Percentiles rank a stretch among this genome's conserved stretches.
These are phyloP conservation scores for Phaeoacremonium minimum DNA, from an alignment of 2,329 filamentous ascomycete species.

Conservation along the genomic window DNA sequence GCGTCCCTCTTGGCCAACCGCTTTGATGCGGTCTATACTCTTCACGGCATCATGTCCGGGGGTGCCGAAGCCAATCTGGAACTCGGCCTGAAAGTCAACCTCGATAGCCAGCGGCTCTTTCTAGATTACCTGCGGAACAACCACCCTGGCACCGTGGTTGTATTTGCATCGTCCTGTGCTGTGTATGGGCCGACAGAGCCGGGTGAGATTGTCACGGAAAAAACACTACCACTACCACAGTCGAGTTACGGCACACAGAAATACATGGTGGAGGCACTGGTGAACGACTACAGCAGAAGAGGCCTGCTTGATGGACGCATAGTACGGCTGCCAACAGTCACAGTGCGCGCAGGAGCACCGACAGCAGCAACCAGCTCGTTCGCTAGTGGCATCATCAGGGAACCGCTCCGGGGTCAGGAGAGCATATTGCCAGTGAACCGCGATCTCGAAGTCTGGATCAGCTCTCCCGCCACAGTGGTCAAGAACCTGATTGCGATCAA, in stretches of 20 bases:
- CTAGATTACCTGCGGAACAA: slow-evolving; percentile 43
- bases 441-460: slow-evolving; percentile 39
- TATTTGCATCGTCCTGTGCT: slow-evolving; percentile 56
- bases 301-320: slow-evolving; percentile 53
- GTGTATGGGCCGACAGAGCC: slow-evolving; percentile 53
- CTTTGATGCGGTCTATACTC: slow-evolving; percentile 48
- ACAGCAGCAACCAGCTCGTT: slow-evolving; percentile 59
- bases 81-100: slow-evolving; percentile 50
- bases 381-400: slow-evolving; percentile 57
- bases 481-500: slow-evolving; percentile 40
- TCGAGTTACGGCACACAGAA: slow-evolving; percentile 59
- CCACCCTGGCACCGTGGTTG: slow-evolving; percentile 45
- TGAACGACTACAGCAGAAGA: slow-evolving; percentile 46
- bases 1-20: slow-evolving; percentile 3
- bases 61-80: slow-evolving; percentile 56
- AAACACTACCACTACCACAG: slow-evolving; percentile 46
- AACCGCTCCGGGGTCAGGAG: slow-evolving; percentile 46
- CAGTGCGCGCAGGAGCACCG: slow-evolving; percentile 55
- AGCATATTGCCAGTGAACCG: slow-evolving; percentile 38
- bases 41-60: slow-evolving; percentile 62
- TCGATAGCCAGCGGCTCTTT: slow-evolving; percentile 49
- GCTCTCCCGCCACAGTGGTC: slow-evolving; percentile 39
- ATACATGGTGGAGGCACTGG: slow-evolving; percentile 53
- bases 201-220: slow-evolving; percentile 35
- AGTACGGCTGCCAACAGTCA: slow-evolving; percentile 56